Conservation (phyloP, 192 early-diverging fungal genomes). For the Chytriomyces sp. region DNA sequence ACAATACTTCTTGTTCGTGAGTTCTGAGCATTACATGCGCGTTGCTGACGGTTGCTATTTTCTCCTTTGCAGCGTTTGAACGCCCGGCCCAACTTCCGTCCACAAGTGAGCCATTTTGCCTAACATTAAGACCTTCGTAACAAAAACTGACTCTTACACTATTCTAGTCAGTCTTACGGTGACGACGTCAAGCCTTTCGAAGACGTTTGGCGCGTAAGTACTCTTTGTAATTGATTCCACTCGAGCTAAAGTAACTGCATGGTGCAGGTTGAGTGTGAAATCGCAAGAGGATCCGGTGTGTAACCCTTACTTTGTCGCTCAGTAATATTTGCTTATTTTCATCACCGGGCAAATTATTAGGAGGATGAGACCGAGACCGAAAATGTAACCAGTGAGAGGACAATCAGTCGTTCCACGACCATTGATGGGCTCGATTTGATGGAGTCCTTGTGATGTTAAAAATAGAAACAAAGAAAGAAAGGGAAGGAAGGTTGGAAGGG, state of each 20-base stretch:
- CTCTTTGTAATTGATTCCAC: neutral
- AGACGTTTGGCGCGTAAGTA: neutral
- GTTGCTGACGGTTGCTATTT: neutral
- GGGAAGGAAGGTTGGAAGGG: too few species aligned
- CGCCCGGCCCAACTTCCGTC: neutral
- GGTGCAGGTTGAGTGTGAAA: neutral
- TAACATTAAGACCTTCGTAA: neutral
- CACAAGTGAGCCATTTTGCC: neutral
- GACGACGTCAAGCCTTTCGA: neutral
- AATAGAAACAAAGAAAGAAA: too few species aligned
- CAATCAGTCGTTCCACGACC: slow-evolving; percentile 22
- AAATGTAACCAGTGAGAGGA: slow-evolving; percentile 14
- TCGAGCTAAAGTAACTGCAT: neutral
- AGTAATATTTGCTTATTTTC: neutral
- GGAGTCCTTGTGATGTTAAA: neutral
- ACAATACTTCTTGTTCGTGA: neutral
- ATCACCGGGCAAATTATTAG: slow-evolving; percentile 4
- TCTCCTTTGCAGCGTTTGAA: neutral
- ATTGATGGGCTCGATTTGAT: slow-evolving; percentile 6
- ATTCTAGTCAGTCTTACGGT: too few species aligned
- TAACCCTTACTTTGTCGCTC: neutral
- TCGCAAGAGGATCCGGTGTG: neutral
- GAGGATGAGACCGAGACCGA: neutral
- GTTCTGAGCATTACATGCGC: neutral
- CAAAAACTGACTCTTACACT: too few species aligned